Conservation (phyloP, 148 eudicot species). For the Camellia japonica region DNA sequence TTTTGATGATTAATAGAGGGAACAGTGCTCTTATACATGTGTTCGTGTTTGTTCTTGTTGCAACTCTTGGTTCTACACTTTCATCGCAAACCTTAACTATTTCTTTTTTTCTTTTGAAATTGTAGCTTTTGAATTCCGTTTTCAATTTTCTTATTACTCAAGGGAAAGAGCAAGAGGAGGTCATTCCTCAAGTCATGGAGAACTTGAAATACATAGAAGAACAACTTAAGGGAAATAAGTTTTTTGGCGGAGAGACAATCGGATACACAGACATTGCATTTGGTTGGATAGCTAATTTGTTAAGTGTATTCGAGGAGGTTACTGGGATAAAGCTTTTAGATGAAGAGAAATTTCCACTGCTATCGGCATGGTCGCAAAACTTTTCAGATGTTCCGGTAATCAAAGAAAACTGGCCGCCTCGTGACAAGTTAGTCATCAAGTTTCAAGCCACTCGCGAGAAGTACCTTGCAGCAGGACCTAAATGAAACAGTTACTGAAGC, state of each 20-base stretch:
- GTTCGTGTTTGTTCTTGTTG: too few species aligned
- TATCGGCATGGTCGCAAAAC: conserved; percentile 27
- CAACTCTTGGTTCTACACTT: too few species aligned
- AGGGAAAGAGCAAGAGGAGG: conserved; percentile 24
- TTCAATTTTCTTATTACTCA: conserved; percentile 8
- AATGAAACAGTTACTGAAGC: neutral
- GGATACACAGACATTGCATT: conserved; percentile 30
- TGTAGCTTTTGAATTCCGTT: conserved; percentile 22
- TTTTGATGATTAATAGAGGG: too few species aligned
- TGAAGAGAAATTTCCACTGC: conserved; percentile 20
- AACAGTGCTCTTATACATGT: too few species aligned
- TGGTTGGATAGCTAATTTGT: conserved; percentile 29
- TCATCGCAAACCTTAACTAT: too few species aligned
- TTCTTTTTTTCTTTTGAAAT: too few species aligned
- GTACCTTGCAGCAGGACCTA: neutral
- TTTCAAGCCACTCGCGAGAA: conserved; percentile 24
- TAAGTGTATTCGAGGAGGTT: conserved; percentile 24
- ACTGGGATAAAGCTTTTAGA: conserved; percentile 19
- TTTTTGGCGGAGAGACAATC: conserved; percentile 32
- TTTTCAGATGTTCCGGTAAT: conserved; percentile 24
- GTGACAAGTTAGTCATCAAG: conserved; percentile 24
- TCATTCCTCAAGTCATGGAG: conserved; percentile 4
- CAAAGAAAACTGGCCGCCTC: conserved; percentile 31
- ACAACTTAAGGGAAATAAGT: conserved; percentile 22
- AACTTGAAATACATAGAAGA: conserved; percentile 29